phyloP scores from a whole-genome alignment of 345 rosid genomes.

The sweet orange (Citrus sinensis) region DVS_A1.0 CM039168.1:28930501-28931000 shows the following conservation, averaged over 20 bases:
- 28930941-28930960: conserved; percentile 65
- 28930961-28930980: conserved; percentile 61
- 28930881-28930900: conserved; percentile 78
- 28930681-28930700: conserved; percentile 89
- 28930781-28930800: conserved; percentile 70
- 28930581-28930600: conserved; percentile 79
- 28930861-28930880: conserved; percentile 71
- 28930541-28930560: conserved; percentile 96
- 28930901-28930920: conserved; percentile 80
- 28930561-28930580: conserved; percentile 90
- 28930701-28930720: conserved; percentile 87
- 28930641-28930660: conserved; percentile 78
- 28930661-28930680: conserved; percentile 87
- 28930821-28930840: conserved; percentile 84
- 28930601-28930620: conserved; percentile 85
- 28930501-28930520: conserved; percentile 83
- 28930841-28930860: conserved; percentile 79
- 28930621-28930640: conserved; percentile 82
- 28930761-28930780: conserved; percentile 91
- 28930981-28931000: conserved; percentile 80
- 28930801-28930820: conserved; percentile 67
- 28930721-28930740: conserved; percentile 83
- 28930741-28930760: conserved; percentile 93
- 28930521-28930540: conserved; percentile 98
- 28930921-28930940: conserved; percentile 54